Conservation (phyloP, 345 rosid genomes). For the Citrus maxima region DNA sequence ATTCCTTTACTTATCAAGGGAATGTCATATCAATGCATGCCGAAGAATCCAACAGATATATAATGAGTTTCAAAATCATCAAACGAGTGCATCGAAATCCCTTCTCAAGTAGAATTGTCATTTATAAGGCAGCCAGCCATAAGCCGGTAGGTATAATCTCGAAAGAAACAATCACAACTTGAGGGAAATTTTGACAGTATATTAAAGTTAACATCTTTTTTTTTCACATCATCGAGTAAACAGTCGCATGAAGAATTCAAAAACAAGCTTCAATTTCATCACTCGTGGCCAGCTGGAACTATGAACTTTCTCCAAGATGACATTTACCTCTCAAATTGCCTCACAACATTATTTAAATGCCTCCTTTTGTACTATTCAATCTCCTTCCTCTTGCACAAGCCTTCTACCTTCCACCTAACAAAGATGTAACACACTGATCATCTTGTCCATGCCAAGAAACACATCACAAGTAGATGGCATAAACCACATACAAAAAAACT, state of each 20-base stretch:
- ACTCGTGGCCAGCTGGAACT: neutral
- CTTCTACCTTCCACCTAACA: constrained; percentile 5
- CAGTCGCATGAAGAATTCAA: neutral
- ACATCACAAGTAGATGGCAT: constrained; percentile 11
- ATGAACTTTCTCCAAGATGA: neutral
- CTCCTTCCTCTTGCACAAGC: neutral
- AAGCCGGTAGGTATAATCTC: neutral
- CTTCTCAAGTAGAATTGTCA: neutral
- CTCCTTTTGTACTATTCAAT: neutral
- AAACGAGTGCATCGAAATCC: neutral
- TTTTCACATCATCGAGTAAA: neutral
- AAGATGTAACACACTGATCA: neutral
- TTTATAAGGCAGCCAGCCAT: neutral
- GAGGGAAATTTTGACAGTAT: neutral
- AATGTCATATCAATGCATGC: neutral
- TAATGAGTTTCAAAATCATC: neutral
- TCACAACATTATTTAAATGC: neutral
- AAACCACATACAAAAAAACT: constrained; percentile 13
- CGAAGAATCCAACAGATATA: neutral
- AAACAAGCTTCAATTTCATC: neutral
- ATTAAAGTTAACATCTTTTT: neutral
- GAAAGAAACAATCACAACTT: neutral
- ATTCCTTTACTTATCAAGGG: neutral
- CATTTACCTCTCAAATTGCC: constrained; percentile 18
- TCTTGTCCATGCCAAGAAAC: neutral